These are phyloP conservation scores for Hypoxylon intermedium DNA, from an alignment of 495 filamentous ascomycete species.

Conservation along the genomic window DNA sequence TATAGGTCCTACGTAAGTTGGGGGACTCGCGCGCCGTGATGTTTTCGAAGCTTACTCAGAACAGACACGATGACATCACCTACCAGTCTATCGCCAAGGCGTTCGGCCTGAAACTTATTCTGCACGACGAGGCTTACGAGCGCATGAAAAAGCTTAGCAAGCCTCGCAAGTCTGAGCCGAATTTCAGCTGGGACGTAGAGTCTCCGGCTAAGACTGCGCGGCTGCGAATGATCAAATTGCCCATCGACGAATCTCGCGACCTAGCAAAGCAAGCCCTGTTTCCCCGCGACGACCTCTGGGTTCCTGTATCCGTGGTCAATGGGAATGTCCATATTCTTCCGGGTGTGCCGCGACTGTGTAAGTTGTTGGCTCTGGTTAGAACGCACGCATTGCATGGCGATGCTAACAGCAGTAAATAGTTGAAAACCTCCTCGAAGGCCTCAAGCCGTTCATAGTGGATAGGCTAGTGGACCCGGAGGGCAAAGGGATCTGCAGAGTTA, in stretches of 20 bases:
- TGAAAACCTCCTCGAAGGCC: conserved; percentile 73
- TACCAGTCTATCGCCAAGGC: conserved; percentile 93
- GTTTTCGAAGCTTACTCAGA: conserved; percentile 24
- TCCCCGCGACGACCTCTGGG: conserved; percentile 83
- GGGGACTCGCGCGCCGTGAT: neutral
- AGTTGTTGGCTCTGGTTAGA: conserved; percentile 12
- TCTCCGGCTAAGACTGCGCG: conserved; percentile 79
- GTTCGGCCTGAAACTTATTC: conserved; percentile 74
- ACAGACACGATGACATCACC: conserved; percentile 94
- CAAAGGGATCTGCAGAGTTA: conserved; percentile 74
- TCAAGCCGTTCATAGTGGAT: conserved; percentile 73
- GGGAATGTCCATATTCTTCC: conserved; percentile 94
- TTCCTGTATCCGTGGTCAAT: conserved; percentile 85
- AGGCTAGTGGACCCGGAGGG: conserved; percentile 78
- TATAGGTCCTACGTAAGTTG: conserved; percentile 84
- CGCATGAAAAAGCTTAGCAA: conserved; percentile 84
- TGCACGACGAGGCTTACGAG: conserved; percentile 76
- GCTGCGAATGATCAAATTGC: conserved; percentile 87
- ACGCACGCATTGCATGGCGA: neutral
- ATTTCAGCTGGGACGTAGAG: conserved; percentile 86
- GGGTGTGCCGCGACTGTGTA: conserved; percentile 81
- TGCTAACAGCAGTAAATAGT: conserved; percentile 54
- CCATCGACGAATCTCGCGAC: conserved; percentile 69
- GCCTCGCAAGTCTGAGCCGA: conserved; percentile 70
- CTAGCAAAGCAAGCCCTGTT: conserved; percentile 75